Percentiles rank a stretch among this genome's conserved stretches.
Conservation (phyloP, 768 basidiomycete species). For the Lactifluus volemus region DNA sequence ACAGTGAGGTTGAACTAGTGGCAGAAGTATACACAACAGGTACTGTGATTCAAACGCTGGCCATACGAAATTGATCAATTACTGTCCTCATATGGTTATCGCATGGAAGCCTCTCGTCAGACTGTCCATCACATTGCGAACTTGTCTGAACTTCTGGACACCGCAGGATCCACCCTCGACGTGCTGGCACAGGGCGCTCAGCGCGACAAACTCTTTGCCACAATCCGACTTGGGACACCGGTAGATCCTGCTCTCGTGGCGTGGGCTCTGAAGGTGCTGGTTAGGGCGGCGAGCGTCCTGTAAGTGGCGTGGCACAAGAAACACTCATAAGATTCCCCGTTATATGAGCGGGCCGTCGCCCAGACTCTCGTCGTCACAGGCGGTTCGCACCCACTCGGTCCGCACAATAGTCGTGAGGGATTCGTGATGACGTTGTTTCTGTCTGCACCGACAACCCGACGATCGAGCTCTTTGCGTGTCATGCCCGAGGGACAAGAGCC, state of each 20-base stretch:
- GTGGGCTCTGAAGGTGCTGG: slow-evolving; percentile 54
- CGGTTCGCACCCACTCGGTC: background rate
- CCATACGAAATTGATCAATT: no score
- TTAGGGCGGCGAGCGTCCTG: slow-evolving; percentile 39
- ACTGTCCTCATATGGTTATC: background rate
- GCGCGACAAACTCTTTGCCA: background rate
- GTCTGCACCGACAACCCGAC: slow-evolving; percentile 1
- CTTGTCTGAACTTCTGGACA: slow-evolving; percentile 6
- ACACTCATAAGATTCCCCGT: slow-evolving; percentile 47
- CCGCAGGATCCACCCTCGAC: slow-evolving; percentile 8
- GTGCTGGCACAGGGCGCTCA: slow-evolving; percentile 10
- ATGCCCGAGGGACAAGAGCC: slow-evolving; percentile 48
- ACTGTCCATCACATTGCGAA: slow-evolving; percentile 1
- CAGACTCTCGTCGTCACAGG: background rate
- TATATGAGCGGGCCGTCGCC: slow-evolving; percentile 36
- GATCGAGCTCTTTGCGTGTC: slow-evolving; percentile 25
- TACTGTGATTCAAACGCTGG: no score
- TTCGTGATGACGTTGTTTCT: slow-evolving; percentile 5
- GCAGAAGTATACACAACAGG: no score
- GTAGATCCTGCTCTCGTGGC: slow-evolving; percentile 9
- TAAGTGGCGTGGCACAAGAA: slow-evolving; percentile 42
- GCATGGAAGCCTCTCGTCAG: slow-evolving; percentile 1
- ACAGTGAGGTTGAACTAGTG: no score
- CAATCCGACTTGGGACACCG: slow-evolving; percentile 7
- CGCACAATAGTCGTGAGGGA: background rate